These are phyloP conservation scores for Pestalotiopsis sp. DNA, from an alignment of 2,329 filamentous ascomycete genomes.

Conservation along the genomic window DNA sequence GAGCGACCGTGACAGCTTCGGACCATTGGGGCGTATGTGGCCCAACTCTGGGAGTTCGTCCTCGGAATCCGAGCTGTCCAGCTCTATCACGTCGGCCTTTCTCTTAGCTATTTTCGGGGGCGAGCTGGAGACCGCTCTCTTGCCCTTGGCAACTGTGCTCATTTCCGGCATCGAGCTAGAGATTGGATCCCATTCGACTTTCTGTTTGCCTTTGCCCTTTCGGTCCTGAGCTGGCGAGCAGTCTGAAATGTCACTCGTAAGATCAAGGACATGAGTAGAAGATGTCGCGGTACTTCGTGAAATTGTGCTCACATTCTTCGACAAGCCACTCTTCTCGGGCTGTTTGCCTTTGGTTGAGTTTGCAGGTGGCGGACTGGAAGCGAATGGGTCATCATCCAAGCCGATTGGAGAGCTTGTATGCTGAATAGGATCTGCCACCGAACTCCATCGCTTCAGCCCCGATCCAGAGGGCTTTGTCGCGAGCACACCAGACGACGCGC, in stretches of 20 bases:
- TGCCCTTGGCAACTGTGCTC: slow-evolving; percentile 18
- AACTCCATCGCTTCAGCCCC: slow-evolving; percentile 21
- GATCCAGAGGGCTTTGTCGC: slow-evolving; percentile 7
- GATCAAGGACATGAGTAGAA: slow-evolving; percentile 22
- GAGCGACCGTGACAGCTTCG: slow-evolving; percentile 9
- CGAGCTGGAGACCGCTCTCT: slow-evolving; percentile 15
- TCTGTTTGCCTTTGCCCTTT: neutral
- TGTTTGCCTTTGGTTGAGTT: slow-evolving; percentile 15
- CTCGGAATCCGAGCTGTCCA: slow-evolving; percentile 32
- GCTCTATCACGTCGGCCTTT: slow-evolving; percentile 32
- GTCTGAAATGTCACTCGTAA: slow-evolving; percentile 27
- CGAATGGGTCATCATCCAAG: slow-evolving; percentile 11
- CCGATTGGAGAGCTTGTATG: slow-evolving; percentile 27
- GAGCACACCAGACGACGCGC: slow-evolving; percentile 17
- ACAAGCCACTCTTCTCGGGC: neutral
- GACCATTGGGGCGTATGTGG: slow-evolving; percentile 21
- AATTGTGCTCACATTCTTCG: neutral
- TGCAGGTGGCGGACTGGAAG: slow-evolving; percentile 21
- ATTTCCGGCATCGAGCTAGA: slow-evolving; percentile 52
- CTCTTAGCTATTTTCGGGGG: slow-evolving; percentile 18
- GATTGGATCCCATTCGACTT: slow-evolving; percentile 47
- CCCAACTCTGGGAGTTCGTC: slow-evolving; percentile 51
- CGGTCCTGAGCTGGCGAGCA: neutral
- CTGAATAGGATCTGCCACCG: slow-evolving; percentile 27
- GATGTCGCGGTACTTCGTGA: neutral